Evolutionary conservation across 352 stramenopile genomes (phyloP).

Genomic region (Phytophthora pluvialis): DNA sequence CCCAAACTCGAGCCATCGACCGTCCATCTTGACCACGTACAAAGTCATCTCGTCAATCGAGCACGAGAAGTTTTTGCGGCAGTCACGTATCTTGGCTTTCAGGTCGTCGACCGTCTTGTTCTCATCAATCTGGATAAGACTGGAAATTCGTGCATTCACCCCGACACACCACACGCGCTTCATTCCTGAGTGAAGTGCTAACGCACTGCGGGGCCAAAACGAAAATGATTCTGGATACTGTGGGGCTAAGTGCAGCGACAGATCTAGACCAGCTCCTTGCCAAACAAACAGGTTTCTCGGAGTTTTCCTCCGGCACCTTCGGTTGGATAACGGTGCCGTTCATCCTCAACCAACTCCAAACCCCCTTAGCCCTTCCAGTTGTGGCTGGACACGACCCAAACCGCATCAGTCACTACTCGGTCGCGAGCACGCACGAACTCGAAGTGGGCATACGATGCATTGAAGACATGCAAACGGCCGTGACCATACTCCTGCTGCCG

Average conservation of each 20-base stretch:
- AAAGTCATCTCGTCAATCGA: background rate
- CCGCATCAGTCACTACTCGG: conserved; percentile 25
- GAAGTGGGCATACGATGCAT: conserved; percentile 49
- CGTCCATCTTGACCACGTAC: background rate
- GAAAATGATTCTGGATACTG: too few species aligned
- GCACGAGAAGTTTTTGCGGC: background rate
- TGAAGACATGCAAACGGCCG: conserved; percentile 55
- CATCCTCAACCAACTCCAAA: background rate
- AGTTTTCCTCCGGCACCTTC: too few species aligned
- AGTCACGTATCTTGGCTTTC: background rate
- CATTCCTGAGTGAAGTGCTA: too few species aligned
- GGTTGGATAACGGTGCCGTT: too few species aligned
- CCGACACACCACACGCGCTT: too few species aligned
- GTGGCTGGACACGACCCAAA: conserved; percentile 52
- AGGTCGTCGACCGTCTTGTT: background rate
- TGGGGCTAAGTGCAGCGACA: too few species aligned
- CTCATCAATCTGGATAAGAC: background rate
- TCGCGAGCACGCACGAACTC: conserved; percentile 50
- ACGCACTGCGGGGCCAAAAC: too few species aligned
- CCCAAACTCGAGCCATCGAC: background rate
- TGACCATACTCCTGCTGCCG: conserved; percentile 48
- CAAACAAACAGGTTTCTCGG: too few species aligned
- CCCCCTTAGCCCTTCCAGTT: conserved; percentile 26
- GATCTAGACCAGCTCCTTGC: too few species aligned
- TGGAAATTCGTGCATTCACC: too few species aligned